These are phyloP conservation scores for Mortierella sp. DNA, from an alignment of 371 early-diverging fungal species.

Conservation along the genomic window DNA sequence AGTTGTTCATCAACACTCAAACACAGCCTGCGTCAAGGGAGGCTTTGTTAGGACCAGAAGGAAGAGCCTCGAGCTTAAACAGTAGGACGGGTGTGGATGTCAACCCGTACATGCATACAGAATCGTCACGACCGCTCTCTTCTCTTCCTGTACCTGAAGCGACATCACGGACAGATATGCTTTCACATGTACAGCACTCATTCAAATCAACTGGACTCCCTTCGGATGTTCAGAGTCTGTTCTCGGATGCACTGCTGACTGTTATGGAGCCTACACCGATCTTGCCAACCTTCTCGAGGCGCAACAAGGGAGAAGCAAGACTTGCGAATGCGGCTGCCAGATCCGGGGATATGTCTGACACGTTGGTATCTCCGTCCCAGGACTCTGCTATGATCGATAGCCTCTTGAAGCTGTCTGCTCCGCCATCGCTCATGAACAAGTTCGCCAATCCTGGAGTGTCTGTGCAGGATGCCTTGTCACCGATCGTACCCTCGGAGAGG, in stretches of 20 bases:
- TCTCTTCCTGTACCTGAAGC: conserved; percentile 31
- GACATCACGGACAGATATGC: no score
- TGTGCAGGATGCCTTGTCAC: conserved; percentile 30
- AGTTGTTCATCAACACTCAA: conserved; percentile 24
- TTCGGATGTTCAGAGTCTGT: conserved; percentile 27
- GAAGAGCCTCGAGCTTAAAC: neutral
- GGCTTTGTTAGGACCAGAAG: neutral
- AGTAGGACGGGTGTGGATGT: neutral
- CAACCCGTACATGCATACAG: conserved; percentile 67
- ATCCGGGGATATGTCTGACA: conserved; percentile 30
- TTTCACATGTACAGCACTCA: conserved; percentile 6
- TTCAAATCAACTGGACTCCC: conserved; percentile 21
- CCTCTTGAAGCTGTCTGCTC: conserved; percentile 32
- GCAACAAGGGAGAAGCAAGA: conserved; percentile 20
- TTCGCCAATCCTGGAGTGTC: conserved; percentile 46
- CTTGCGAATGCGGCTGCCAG: conserved; percentile 24
- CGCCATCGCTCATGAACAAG: conserved; percentile 31
- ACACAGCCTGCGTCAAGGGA: neutral
- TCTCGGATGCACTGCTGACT: conserved; percentile 35
- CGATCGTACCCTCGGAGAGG: conserved; percentile 12
- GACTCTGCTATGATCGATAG: conserved; percentile 31
- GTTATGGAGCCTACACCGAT: conserved; percentile 29
- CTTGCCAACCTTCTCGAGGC: conserved; percentile 6
- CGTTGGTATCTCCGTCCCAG: conserved; percentile 25
- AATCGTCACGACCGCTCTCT: conserved; percentile 56